Base-by-base conservation (phyloP, 306 rosid species). In the Vicia sativa region DNA sequence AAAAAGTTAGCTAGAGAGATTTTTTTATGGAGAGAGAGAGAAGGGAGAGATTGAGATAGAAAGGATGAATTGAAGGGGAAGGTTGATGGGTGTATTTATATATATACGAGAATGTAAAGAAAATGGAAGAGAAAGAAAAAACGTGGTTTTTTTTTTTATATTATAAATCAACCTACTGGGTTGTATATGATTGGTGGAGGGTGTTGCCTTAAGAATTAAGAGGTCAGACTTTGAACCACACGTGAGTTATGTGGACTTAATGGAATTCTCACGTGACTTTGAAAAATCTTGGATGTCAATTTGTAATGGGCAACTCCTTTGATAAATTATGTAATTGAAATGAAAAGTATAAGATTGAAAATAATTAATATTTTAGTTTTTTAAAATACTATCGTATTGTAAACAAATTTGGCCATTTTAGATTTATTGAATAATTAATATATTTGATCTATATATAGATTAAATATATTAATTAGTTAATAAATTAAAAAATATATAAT, bases 31-130 rank as follows among this genome's bases (percentile, higher is more conserved):
- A 39, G 64, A 16, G 53, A 18, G 64, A 58, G 25, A 34, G 28
- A 37, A 59, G 29, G 6, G 2, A 57, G n/a, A 42, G 42, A 31
- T 49, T 56, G 62, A 9, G 50, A 53, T 16, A 11, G 13, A 74
- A 73, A 78, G 16, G 56, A 46, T 35, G 71, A 44, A 35, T 38
- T 67, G 84, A 55, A 60, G 78, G 42, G 44, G 67, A 45, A 68
- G 56, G 16, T 29, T 7, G 12, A 56, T 25, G 70, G 74, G 62
- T 57, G 25, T 84, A 75, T 57, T 18, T 84, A 75, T 69, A 72
- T 85, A 80, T 65, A 38, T 45, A 25, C 1, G 52, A 80, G 81
- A 10, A 16, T 69, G 68, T 45, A 25, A 23, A 18, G 25, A 38
- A 26, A 63, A 16, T 42, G n/a, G 12, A 62, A 50, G 50, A 50